Evolutionary conservation across 306 rosid species (phyloP), one percentile per base, ranked within the genome.

Genomic region (Gynostemma pentaphyllum): DNA sequence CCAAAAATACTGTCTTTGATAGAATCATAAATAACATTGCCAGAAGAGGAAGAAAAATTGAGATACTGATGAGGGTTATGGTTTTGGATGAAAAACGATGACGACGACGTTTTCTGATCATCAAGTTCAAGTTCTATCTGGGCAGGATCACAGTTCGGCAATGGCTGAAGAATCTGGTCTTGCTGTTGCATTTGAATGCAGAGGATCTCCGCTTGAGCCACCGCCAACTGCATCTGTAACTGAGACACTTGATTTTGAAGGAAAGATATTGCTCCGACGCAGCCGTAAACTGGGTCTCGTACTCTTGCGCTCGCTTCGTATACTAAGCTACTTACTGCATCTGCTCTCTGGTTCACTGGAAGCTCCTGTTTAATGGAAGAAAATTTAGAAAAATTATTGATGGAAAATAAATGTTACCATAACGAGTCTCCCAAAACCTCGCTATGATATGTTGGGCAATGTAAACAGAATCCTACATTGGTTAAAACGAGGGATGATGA

Each of bases 241-340:
- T 92, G 87, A 3, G 96, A 79, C 18, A 88, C 96, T 54, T 92
- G 90, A 65, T 79, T 88, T 64, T 92, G 98, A 14, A 92, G 67
- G 72, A 65, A 80, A 0, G 95, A 86, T 39, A 92, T 86, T 44
- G 85, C 95, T 63, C 98, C 96, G 15, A 86, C 96, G 22, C 96
- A 86, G 0, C 98, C 98, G 15, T 88, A 91, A 6, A 91, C 96
- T 1, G 98, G 98, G 74, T 91, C 95, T n/a, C 92, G 40, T 41
- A 79, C 74, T 73, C 98, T 85, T 32, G 98, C 98, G 64, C 79
- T 85, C n/a, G 98, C 96, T 63, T 91, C 98, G 34, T 91, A 91
- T 60, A 91, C 98, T 66, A 91, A 9, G 21, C 98, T 91, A 74
- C 89, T 91, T 77, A 88, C 98, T 46, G 98, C 95, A 71, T 92